Evolutionary conservation across 2,329 filamentous ascomycete genomes (phyloP), one percentile per base, ranked within the genome.

Genomic region (Macrophomina phaseolina): DNA sequence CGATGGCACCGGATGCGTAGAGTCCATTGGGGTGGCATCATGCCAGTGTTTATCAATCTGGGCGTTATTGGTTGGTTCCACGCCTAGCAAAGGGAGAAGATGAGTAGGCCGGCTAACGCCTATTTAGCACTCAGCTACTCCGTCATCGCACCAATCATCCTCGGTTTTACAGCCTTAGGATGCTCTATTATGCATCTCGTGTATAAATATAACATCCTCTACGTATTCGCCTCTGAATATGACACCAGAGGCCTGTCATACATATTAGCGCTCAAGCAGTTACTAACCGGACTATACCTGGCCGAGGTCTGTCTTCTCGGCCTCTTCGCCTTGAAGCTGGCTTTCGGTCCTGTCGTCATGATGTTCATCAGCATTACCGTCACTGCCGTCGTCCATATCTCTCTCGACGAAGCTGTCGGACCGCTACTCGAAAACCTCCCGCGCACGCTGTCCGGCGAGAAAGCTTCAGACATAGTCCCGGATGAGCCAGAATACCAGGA

Each of bases 11-110:
- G 85, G 16, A 83, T 98, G 46, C 88, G 88, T 38, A 87, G 87
- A 58, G 89, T 98, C 69, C 88, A 89, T 64, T 99, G 96, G 95
- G 95, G 95, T 9, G 90, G 89, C 0, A 94, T 96, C 82, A 98
- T 98, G 78, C 95, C 95, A 0, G 90, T 97, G 0, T 99, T 98
- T 79, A 97, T 95, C 66, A 97, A 97, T 74, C 91, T 98, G 72
- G 95, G 94, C 49, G 96, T 92, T 70, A 98, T 99, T 71, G 93
- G 85, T 82, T 81, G 77, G 79, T 4, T 34, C 14, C 36, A 38
- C 36, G 36, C 36, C 7, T 1, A 38, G 11, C 36, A 7, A 38
- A 38, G 11, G 36, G 7, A 38, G 2, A 3, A 3, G 36, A 23
- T 23, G 23, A 23, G 23, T 23, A 23, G 23, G 23, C 23, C 23